Evolutionary conservation across 2,329 filamentous ascomycete genomes (phyloP), one percentile per base, ranked within the genome.

Genomic region (Shiraia bambusicola): DNA sequence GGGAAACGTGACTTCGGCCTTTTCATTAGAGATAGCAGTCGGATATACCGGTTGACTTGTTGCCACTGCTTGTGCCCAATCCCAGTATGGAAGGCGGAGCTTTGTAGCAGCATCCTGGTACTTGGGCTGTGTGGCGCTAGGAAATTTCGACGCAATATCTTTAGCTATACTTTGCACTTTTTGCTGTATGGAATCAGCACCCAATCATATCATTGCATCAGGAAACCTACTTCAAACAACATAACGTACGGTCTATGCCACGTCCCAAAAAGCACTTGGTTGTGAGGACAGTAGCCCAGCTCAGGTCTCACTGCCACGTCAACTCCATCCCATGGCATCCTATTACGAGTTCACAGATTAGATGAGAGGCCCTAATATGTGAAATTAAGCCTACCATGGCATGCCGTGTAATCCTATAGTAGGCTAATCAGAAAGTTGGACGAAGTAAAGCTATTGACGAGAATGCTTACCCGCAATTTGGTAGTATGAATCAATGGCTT

Each of bases 241-340:
- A 77, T 70, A 27, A 92, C 70, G 65, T 91, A 93, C 0, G 87
- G 86, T 14, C 88, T 77, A 72, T 94, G 88, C 88, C 88, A 93
- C 25, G 82, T 79, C 13, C 84, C 79, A 62, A 94, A 92, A n/a
- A 92, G 70, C 27, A 86, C 80, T 1, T 86, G 87, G 26, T 76
- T 79, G 65, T 94, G 88, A 5, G 80, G 79, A 63, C 88, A 93
- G 59, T 89, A 93, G 27, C 87, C 88, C 12, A 30, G 31, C 22
- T 50, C 28, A 17, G 30, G 15, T 22, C 19, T 22, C 19, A 22
- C 19, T 22, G 19, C 4, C 8, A 22, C 19, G 2, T 70, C 31
- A 3, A 76, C 76, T 19, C 71, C 72, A 54, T 82, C 75, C 78
- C 80, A 84, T 2, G 75, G 53, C 15, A 65, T 63, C 50, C 72